phyloP scores from a whole-genome alignment of 179 eudicot species.

The Amaranthus tricolor region DNA sequence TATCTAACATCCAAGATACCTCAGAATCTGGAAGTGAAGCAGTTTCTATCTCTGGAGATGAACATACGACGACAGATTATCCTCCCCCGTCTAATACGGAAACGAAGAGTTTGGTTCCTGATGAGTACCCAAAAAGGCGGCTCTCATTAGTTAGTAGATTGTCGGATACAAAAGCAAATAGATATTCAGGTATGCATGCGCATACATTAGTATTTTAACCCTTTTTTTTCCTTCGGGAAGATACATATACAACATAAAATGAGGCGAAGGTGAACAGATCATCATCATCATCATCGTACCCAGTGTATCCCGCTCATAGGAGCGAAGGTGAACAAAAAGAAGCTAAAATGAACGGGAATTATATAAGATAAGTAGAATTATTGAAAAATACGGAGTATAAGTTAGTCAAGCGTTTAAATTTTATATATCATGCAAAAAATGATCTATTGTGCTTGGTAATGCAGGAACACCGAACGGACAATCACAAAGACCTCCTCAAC shows the following conservation, averaged over 20 bases:
- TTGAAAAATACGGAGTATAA: neutral
- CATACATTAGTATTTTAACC: neutral
- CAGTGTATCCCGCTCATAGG: too few species aligned
- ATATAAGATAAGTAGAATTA: too few species aligned
- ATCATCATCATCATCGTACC: too few species aligned
- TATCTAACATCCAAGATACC: conserved; percentile 33
- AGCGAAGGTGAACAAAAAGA: neutral
- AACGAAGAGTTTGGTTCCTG: conserved; percentile 33
- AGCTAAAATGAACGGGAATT: neutral
- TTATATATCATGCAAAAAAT: neutral
- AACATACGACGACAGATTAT: conserved; percentile 39
- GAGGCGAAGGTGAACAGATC: neutral
- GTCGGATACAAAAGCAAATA: conserved; percentile 29
- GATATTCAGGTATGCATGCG: conserved; percentile 42
- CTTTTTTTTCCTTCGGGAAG: neutral
- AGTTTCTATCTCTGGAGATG: conserved; percentile 63
- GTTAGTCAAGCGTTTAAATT: neutral
- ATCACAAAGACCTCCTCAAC: conserved; percentile 55
- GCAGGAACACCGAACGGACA: conserved; percentile 56
- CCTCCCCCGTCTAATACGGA: conserved; percentile 31
- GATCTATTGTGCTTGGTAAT: conserved; percentile 1
- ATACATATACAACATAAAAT: neutral
- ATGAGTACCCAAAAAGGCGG: conserved; percentile 37
- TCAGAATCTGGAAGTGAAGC: conserved; percentile 72
- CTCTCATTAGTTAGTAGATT: conserved; percentile 29